phyloP scores from a whole-genome alignment of 805 yeast species.

The Hanseniaspora nectarophila region DNA sequence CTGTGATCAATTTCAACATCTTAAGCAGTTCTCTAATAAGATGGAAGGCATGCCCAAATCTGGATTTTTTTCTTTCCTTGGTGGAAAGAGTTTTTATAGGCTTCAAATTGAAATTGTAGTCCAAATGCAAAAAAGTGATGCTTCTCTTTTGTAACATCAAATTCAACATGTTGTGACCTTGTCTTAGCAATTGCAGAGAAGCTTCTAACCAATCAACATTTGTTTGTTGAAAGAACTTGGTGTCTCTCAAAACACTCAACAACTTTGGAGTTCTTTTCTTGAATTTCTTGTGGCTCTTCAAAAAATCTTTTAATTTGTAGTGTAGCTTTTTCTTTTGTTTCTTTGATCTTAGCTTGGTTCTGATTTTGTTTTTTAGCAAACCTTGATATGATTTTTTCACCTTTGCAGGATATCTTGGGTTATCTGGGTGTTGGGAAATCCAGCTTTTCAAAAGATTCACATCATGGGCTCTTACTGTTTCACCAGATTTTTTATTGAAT shows the following conservation, averaged over 20 bases:
- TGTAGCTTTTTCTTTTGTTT: conserved; percentile 30
- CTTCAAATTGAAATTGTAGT: conserved; percentile 87
- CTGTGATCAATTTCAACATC: conserved; percentile 75
- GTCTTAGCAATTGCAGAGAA: conserved; percentile 82
- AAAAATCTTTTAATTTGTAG: conserved; percentile 24
- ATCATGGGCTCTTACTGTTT: conserved; percentile 73
- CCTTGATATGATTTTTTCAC: conserved; percentile 82
- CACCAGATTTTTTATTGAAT: conserved; percentile 62
- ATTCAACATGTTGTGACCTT: conserved; percentile 89
- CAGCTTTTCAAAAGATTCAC: conserved; percentile 73
- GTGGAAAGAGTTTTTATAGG: conserved; percentile 95
- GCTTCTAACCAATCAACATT: conserved; percentile 98
- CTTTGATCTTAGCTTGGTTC: conserved; percentile 51
- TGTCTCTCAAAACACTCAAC: conserved; percentile 52
- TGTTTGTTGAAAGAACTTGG: conserved; percentile 85
- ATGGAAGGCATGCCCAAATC: conserved; percentile 95
- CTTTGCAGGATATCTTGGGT: conserved; percentile 51
- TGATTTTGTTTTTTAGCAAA: conserved; percentile 61
- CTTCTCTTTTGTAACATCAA: conserved; percentile 83
- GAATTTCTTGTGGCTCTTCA: conserved; percentile 20
- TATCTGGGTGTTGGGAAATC: conserved; percentile 61
- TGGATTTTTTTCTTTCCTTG: conserved; percentile 85
- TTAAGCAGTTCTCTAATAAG: conserved; percentile 78
- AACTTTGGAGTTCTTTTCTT: conserved; percentile 29
- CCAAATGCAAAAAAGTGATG: conserved; percentile 80